Conservation (phyloP, 179 eudicot species). For the Heliamphora pulchella region DNA sequence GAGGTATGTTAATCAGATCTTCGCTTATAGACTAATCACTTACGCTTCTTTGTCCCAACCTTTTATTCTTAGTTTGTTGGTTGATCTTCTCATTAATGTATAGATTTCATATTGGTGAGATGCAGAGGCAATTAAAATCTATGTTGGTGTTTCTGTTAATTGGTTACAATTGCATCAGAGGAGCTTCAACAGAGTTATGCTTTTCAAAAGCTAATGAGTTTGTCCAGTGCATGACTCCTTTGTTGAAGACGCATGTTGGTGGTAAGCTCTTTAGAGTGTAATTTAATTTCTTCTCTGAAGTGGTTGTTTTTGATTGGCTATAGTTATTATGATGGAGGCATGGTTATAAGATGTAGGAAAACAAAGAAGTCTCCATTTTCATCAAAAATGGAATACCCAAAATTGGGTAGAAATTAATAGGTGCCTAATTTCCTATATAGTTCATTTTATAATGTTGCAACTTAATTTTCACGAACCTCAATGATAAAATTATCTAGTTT, state of each 20-base stretch:
- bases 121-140: constrained; percentile 62
- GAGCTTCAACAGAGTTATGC: constrained; percentile 49
- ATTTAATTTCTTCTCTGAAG: background rate
- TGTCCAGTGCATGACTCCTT: constrained; percentile 30
- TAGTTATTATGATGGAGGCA: too few relatives aligned
- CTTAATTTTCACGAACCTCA: too few relatives aligned
- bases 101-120: constrained; percentile 18
- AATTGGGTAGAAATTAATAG: too few relatives aligned
- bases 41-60: background rate
- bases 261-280: constrained; percentile 33
- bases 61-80: constrained; percentile 2
- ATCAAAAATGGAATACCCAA: too few relatives aligned
- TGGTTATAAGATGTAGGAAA: too few relatives aligned
- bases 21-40: background rate
- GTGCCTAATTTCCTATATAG: too few relatives aligned
- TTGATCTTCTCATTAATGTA: background rate
- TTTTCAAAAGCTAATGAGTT: constrained; percentile 57
- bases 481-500: too few relatives aligned
- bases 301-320: too few relatives aligned
- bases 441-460: too few relatives aligned
- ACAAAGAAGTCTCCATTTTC: too few relatives aligned
- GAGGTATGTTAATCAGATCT: constrained; percentile 38
- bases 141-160: constrained; percentile 51
- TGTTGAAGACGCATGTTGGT: constrained; percentile 43
- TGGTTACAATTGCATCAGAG: constrained; percentile 66